Base-by-base conservation (phyloP, 2,329 filamentous ascomycete genomes). In the Paracoccidioides lutzii region DNA sequence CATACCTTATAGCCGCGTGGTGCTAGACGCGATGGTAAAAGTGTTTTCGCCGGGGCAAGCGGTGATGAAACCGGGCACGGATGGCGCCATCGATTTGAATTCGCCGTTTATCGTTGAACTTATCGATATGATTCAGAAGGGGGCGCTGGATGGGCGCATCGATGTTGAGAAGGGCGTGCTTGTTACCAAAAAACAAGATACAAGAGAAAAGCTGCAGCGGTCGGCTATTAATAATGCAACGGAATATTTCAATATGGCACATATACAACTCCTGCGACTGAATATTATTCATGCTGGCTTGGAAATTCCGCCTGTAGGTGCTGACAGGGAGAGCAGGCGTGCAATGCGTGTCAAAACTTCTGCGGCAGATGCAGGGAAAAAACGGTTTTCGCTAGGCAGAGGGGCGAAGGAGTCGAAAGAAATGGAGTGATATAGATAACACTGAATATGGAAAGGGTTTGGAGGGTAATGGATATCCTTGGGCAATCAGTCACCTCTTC, bases 1-100 rank as follows among this genome's bases (percentile, higher is more conserved):
- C 63, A 79, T 88, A 30, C 90, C 93, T 0, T 98, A 95, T 70
- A 94, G 86, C 44, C 85, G 84, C 61, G 89, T 96, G 59, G 90
- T 87, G 0, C 76, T 97, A 4, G 79, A 84, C 22, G 89, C 83
- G 58, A 81, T 98, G 76, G 82, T 87, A 7, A 76, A 79, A 40
- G 84, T 88, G 2, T 97, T 98, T 69, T 83, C 82, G 0, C 74
- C 77, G 2, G 42, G 14, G 5, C 40, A 40, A 2, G 14, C 30
- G 5, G 22, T 33, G 8, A 48, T 32, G 83, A 90, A 63, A 73
- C 77, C 30, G 62, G 28, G 56, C 28, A 22, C 22, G 22, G 55
- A 54, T 22, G 55, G 56, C n/a, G 33, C 35, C 28, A 30, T 55
- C 14, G 54, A 59, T 33, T 10, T 53, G 12, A 37, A 61, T 14